phyloP scores from a whole-genome alignment of 331 rosid genomes.

The Ulmus americana region DNA sequence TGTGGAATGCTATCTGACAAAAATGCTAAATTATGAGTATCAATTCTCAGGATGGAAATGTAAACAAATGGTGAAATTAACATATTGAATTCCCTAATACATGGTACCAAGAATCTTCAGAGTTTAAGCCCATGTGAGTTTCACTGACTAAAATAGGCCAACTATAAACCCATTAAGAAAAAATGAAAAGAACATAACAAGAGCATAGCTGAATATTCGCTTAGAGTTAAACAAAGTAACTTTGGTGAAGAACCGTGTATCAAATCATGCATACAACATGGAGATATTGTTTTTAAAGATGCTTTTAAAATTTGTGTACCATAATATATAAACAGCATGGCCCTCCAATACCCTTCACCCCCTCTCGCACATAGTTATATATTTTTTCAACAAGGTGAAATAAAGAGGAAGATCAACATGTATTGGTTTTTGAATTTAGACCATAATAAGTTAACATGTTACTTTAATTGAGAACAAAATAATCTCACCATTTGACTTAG shows the following conservation, averaged over 20 bases:
- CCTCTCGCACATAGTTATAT: not conserved
- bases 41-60: not conserved
- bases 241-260: not conserved
- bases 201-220: no score
- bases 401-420: not conserved
- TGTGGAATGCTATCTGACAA: slow-evolving; percentile 38
- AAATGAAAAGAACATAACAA: no score
- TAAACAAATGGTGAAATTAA: not conserved
- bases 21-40: slow-evolving; percentile 32
- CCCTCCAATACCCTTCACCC: not conserved
- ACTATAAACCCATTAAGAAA: not conserved
- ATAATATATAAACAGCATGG: not conserved
- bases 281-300: not conserved
- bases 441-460: not conserved
- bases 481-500: slow-evolving; percentile 54
- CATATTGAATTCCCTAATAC: not conserved
- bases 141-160: not conserved
- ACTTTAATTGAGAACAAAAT: slow-evolving; percentile 5
- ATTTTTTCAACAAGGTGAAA: no score
- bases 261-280: not conserved
- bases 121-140: not conserved
- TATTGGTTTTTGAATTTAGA: not conserved
- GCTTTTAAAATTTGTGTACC: not conserved
- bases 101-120: not conserved
- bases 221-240: not conserved